Percentiles rank a stretch among this genome's conserved stretches.
Evolutionary conservation across 164 flowering plant genomes (phyloP).

Genomic region (Saururus chinensis): DNA sequence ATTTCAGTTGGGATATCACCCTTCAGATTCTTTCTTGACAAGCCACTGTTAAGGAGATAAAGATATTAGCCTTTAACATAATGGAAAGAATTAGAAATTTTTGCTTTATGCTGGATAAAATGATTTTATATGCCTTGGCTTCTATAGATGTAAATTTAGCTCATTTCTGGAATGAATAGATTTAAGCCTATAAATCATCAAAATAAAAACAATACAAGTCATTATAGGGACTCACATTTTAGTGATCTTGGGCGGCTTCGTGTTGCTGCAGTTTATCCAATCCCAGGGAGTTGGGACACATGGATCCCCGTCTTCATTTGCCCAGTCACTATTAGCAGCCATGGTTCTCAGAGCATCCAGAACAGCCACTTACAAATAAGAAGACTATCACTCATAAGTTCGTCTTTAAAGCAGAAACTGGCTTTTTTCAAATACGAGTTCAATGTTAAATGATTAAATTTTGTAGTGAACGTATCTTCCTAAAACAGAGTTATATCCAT

Average conservation of each 20-base stretch:
- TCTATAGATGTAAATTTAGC: not conserved
- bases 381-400: slow-evolving; percentile 13
- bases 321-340: slow-evolving; percentile 32
- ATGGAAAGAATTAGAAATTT: too few relatives aligned
- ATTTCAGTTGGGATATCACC: slow-evolving; percentile 62
- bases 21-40: slow-evolving; percentile 57
- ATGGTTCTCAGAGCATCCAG: slow-evolving; percentile 37
- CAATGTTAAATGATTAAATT: too few relatives aligned
- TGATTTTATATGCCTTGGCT: too few relatives aligned
- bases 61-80: too few relatives aligned
- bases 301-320: slow-evolving; percentile 67
- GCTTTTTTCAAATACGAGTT: not conserved
- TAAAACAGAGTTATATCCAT: too few relatives aligned
- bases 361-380: slow-evolving; percentile 32
- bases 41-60: slow-evolving; percentile 27
- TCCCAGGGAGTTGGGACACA: slow-evolving; percentile 74
- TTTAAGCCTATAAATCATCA: not conserved
- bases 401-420: not conserved
- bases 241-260: slow-evolving; percentile 63
- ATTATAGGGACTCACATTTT: slow-evolving; percentile 40
- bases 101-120: too few relatives aligned
- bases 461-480: too few relatives aligned
- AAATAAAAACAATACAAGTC: too few relatives aligned
- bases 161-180: not conserved
- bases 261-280: slow-evolving; percentile 74